Evolutionary conservation across 1,284 basidiomycete species (phyloP).

Genomic region (Tremellales sp.): DNA sequence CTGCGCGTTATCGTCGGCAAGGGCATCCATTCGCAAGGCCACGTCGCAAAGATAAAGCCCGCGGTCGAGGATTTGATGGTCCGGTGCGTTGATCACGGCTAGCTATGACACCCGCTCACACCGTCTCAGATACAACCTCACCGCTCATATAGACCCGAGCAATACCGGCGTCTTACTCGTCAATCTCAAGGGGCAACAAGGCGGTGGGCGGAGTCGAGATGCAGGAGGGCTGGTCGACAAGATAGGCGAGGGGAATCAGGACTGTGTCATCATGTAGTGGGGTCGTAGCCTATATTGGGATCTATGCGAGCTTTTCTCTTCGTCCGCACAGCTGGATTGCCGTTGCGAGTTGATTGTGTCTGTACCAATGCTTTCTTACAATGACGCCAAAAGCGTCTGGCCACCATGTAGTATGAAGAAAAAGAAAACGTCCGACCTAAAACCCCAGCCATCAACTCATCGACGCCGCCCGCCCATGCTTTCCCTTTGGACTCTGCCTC

Average conservation of each 20-base stretch:
- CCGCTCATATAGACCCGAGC: constrained; percentile 71
- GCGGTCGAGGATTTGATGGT: constrained; percentile 84
- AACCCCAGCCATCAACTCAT: too few relatives aligned
- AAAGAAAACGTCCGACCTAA: too few relatives aligned
- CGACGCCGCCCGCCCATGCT: constrained; percentile 4
- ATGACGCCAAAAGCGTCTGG: too few relatives aligned
- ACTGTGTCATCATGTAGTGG: constrained; percentile 75
- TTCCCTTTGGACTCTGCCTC: not conserved
- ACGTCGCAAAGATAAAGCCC: constrained; percentile 84
- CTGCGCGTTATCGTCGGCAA: constrained; percentile 87
- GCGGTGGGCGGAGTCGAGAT: constrained; percentile 49
- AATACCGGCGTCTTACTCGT: constrained; percentile 87
- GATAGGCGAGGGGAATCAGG: constrained; percentile 54
- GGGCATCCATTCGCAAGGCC: constrained; percentile 78
- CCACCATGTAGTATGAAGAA: too few relatives aligned
- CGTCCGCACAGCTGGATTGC: too few relatives aligned
- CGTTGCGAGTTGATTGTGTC: too few relatives aligned
- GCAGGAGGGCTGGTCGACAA: constrained; percentile 57
- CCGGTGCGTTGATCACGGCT: constrained; percentile 51
- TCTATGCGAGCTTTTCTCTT: too few relatives aligned
- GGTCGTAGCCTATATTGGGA: too few relatives aligned
- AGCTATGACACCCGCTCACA: not conserved
- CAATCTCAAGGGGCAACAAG: constrained; percentile 57
- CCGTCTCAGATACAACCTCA: constrained; percentile 60
- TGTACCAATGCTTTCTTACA: too few relatives aligned